phyloP scores from a whole-genome alignment of 2,329 filamentous ascomycete species.

The Tolypocladium capitatum region DNA sequence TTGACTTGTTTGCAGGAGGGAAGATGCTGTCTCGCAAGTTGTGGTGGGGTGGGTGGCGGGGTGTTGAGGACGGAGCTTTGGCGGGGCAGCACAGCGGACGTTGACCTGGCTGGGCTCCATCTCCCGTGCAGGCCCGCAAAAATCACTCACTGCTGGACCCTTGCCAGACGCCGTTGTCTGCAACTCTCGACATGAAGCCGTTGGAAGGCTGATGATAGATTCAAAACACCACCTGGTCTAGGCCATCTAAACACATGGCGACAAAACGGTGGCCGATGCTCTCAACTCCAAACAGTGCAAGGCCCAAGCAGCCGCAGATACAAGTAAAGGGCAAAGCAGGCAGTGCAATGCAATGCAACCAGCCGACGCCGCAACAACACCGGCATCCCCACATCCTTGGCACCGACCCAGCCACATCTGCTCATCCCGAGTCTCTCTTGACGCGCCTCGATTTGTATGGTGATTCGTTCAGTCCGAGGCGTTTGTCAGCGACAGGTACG shows the following conservation, averaged over 20 bases:
- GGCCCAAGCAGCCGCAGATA: not conserved
- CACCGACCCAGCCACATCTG: not conserved
- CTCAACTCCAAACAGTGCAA: slow-evolving; percentile 7
- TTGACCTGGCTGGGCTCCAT: not conserved
- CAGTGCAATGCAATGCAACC: not conserved
- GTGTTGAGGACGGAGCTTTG: not conserved
- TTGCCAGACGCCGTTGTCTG: not conserved
- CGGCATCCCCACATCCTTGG: not conserved
- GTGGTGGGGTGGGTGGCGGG: not conserved
- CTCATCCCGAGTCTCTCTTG: not conserved
- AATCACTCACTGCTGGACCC: not conserved
- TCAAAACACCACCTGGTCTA: not conserved
- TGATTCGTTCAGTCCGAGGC: slow-evolving; percentile 51
- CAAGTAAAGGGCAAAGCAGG: not conserved
- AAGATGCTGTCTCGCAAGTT: not conserved
- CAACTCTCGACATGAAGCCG: not conserved
- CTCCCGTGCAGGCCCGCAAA: not conserved
- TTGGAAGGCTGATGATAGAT: not conserved
- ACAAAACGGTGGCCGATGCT: not conserved
- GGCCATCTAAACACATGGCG: not conserved
- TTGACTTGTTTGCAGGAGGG: not conserved
- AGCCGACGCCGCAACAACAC: not conserved
- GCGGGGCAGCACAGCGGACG: not conserved
- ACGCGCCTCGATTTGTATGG: not conserved
- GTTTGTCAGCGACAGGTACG: slow-evolving; percentile 87